Evolutionary conservation across 768 basidiomycete species (phyloP), one percentile per base, ranked within the genome.

Genomic region (Kockovaella imperatae): DNA sequence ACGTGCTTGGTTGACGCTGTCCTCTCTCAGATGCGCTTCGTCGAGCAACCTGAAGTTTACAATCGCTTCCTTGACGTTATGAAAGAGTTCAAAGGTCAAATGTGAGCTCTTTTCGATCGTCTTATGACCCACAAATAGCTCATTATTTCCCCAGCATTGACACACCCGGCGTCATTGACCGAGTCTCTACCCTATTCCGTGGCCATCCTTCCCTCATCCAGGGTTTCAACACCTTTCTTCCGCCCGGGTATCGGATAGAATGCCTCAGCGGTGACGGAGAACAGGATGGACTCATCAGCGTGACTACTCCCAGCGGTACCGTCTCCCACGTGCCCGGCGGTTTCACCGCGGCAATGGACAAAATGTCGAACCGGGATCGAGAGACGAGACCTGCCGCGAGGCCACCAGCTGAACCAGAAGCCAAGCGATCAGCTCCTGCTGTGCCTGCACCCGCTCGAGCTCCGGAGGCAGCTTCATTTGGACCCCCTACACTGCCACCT

Each of bases 81-180:
- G 95, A 96, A 96, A 76, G 91, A 97, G 69, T 99, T 99, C 73
- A 99, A 99, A 75, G 87, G 88, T 63, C 87, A 93, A 44, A 69
- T 70, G 73, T 74, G 42, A 54, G 65, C 24, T 26, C 21, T 30
- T 41, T 14, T 23, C 30, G n/a, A 36, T 1, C 35, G 10, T 18
- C 14, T 43, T 30, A 42, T 20, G 3, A 29, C 14, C 23, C 17
- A 18, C 20, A 15, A 28, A 2, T 20, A 10, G 29, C 5, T 35
- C 11, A 1, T 35, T 2, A 32, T 30, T 11, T 30, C 17, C 18
- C 2, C 74, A 93, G 91, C 30, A 96, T 99, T 69, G 91, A 96
- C 72, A 99, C 93, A 0, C 93, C 93, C 0, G 90, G 89, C 30
- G 93, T 99, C 39, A 99, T 99, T 64, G 83, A 83, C 64, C 87